Conservation (phyloP, 495 filamentous ascomycete genomes). For the Talaromyces ruber region DNA sequence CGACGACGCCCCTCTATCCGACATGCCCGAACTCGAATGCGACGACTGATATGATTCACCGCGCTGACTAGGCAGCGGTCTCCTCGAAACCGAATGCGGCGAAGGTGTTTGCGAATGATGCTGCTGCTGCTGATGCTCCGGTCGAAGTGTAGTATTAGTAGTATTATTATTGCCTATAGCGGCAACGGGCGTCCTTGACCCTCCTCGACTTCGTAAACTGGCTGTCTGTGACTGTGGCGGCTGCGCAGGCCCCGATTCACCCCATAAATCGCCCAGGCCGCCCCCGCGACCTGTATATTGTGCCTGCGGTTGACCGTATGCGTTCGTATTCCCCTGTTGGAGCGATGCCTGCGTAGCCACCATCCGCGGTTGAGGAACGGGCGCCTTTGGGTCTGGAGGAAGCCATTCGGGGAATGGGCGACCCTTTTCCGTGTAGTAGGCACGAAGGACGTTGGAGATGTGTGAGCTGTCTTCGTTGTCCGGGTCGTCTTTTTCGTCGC, state of each 20-base stretch:
- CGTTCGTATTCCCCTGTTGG: conserved; percentile 35
- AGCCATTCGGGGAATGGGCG: conserved; percentile 82
- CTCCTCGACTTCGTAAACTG: conserved; percentile 42
- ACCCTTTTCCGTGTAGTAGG: conserved; percentile 87
- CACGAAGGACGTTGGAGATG: conserved; percentile 88
- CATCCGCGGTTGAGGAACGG: conserved; percentile 42
- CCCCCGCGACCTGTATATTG: conserved; percentile 26
- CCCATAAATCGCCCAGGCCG: conserved; percentile 78
- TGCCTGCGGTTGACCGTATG: conserved; percentile 22
- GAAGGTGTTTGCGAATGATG: conserved; percentile 17
- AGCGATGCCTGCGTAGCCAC: conserved; percentile 41
- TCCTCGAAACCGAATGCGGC: conserved; percentile 32
- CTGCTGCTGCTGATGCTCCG: conserved; percentile 13
- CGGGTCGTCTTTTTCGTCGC: conserved; percentile 64
- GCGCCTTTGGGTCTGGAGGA: conserved; percentile 72
- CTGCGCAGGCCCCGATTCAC: conserved; percentile 43
- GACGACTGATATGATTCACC: conserved; percentile 60
- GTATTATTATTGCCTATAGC: not conserved
- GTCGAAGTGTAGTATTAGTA: conserved; percentile 18
- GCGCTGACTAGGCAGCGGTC: conserved; percentile 62
- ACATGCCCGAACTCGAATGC: conserved; percentile 19
- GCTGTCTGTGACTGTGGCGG: conserved; percentile 39
- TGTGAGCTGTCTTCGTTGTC: conserved; percentile 94
- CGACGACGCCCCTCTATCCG: conserved; percentile 38
- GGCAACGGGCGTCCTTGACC: not conserved